Base-by-base conservation (phyloP, 148 eudicot species). In the Amaranthus cruentus region DNA sequence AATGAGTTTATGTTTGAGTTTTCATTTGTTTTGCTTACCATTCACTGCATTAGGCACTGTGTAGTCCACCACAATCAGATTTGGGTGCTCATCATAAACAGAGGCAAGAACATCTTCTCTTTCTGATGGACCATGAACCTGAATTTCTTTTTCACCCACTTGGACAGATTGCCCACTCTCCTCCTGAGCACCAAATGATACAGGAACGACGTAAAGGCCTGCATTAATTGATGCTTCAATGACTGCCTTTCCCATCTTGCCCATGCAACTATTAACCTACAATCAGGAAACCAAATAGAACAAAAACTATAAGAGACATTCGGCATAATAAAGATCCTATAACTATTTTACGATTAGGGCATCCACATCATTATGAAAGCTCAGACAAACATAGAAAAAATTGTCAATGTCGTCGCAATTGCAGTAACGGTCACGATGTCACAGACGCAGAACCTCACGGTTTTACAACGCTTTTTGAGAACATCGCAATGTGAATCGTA, bases 231-330 rank as follows among this genome's bases (percentile, higher is more conserved):
- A 95, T 50, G 98, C 88, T 85, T 93, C 97, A 77, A 91, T 84
- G 73, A 93, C 96, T 11, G 98, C 87, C 83, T 87, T 86, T 7
- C 98, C 98, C 98, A 93, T 91, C 83, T 89, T 91, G 18, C 98
- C 98, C 74, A 83, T 84, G 84, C 91, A 89, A 68, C 95, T 90
- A 81, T 89, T 93, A 77, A 93, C 97, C 98, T 93, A 56, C 66
- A 82, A 70, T 4, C 55, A 58, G 15, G 81, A 59, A 47, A 49
- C 13, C 46, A 15, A 48, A 47, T 62, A 56, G 57, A 4, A 55
- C 49, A 66, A 78, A 72, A 12, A 18, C 10, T 66, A 51, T 7
- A 3, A 49, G 9, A 63, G 12, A 67, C 5, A 59, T 14, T 47
- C 60, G 44, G 48, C 15, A 55, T 47, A 18, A 57, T 9, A 4